Evolutionary conservation across 2,329 filamentous ascomycete genomes (phyloP).

Genomic region (Allantophomopsis lycopodina): DNA sequence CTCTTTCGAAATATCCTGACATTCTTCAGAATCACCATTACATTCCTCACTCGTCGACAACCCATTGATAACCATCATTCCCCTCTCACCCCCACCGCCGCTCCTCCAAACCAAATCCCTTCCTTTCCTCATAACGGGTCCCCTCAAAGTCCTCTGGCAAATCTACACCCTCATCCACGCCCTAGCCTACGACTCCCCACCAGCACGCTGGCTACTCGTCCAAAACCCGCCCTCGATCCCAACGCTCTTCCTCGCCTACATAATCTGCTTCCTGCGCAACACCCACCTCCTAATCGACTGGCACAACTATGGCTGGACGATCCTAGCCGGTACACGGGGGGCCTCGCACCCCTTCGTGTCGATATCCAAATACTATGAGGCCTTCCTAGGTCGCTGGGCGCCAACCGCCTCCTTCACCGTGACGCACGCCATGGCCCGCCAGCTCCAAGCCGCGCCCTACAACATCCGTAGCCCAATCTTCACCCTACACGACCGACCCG

Average conservation of each 20-base stretch:
- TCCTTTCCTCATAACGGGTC: constrained; percentile 66
- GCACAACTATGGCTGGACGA: constrained; percentile 98
- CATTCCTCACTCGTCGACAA: constrained; percentile 64
- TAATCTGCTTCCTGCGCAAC: constrained; percentile 63
- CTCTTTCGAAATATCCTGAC: constrained; percentile 2
- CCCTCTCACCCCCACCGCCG: constrained; percentile 54
- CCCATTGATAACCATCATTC: constrained; percentile 54
- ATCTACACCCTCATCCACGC: constrained; percentile 1
- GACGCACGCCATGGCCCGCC: constrained; percentile 72
- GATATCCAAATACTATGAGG: constrained; percentile 68
- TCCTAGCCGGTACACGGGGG: constrained; percentile 53
- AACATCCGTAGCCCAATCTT: constrained; percentile 49
- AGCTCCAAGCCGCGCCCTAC: constrained; percentile 53
- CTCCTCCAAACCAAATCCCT: constrained; percentile 54
- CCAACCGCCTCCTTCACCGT: constrained; percentile 70
- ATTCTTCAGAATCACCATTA: constrained; percentile 54
- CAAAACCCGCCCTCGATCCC: constrained; percentile 94
- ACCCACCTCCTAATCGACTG: constrained; percentile 85
- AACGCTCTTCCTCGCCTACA: constrained; percentile 61
- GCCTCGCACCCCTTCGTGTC: constrained; percentile 59
- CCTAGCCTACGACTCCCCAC: constrained; percentile 47
- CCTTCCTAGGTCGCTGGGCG: constrained; percentile 51
- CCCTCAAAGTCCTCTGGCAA: constrained; percentile 58
- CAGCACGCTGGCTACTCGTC: constrained; percentile 74
- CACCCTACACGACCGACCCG: constrained; percentile 76